Evolutionary conservation across 192 early-diverging fungal genomes (phyloP).

Genomic region (Ambispora gerdemannii): DNA sequence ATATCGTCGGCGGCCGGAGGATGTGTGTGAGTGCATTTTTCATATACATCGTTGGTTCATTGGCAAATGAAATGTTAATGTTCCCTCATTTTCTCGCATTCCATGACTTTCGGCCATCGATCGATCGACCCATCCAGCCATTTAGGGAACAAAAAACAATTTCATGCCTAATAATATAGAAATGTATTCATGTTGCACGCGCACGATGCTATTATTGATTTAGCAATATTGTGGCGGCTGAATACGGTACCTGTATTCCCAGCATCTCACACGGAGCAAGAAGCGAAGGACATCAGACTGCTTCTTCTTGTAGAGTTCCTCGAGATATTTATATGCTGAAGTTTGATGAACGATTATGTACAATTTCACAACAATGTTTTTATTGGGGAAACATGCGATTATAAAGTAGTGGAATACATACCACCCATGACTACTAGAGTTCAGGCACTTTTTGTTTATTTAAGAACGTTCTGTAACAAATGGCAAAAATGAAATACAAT

Average conservation of each 20-base stretch:
- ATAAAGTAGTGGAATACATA: not conserved
- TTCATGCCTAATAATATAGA: slow-evolving; percentile 18
- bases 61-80: slow-evolving; percentile 31
- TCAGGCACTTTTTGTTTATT: no score
- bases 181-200: not conserved
- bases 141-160: not conserved
- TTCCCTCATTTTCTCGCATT: not conserved
- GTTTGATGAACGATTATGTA: not conserved
- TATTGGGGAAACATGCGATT: not conserved
- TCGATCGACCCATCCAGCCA: not conserved
- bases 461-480: no score
- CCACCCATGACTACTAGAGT: not conserved
- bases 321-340: slow-evolving; percentile 84
- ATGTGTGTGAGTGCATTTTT: slow-evolving; percentile 8
- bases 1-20: not conserved
- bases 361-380: not conserved
- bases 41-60: slow-evolving; percentile 32
- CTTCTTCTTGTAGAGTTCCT: slow-evolving; percentile 99
- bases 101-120: not conserved
- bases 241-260: slow-evolving; percentile 83
- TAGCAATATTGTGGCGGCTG: not conserved
- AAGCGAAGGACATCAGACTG: slow-evolving; percentile 99
- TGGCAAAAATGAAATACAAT: no score
- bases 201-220: not conserved
- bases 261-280: slow-evolving; percentile 95